These are phyloP conservation scores for Coprinellus aureogranulatus DNA, from an alignment of 768 basidiomycete genomes.

Conservation along the genomic window DNA sequence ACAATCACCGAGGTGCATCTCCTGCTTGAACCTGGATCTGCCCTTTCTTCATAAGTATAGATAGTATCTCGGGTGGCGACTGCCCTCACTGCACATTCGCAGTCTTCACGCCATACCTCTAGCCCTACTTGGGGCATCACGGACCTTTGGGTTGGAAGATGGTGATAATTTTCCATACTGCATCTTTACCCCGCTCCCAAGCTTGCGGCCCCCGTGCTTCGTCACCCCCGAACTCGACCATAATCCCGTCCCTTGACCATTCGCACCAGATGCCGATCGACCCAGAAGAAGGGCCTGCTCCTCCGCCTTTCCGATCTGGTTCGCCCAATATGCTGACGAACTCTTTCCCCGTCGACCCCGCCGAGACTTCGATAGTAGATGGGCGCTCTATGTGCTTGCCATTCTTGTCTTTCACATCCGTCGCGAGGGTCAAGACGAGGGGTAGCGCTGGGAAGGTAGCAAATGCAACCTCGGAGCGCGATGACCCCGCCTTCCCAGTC, in stretches of 20 bases:
- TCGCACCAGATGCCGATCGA: slow-evolving; percentile 94
- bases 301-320: slow-evolving; percentile 89
- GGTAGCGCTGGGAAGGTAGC: slow-evolving; percentile 57
- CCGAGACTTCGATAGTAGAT: slow-evolving; percentile 39
- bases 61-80: no score
- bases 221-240: slow-evolving; percentile 83
- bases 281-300: slow-evolving; percentile 76
- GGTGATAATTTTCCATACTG: slow-evolving; percentile 73
- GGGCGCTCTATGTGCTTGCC: slow-evolving; percentile 36
- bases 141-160: slow-evolving; percentile 40
- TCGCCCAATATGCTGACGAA: slow-evolving; percentile 78
- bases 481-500: slow-evolving; percentile 23
- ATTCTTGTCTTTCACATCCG: slow-evolving; percentile 33
- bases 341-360: slow-evolving; percentile 67
- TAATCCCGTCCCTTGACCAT: slow-evolving; percentile 78
- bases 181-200: slow-evolving; percentile 85
- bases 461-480: slow-evolving; percentile 52
- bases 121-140: not conserved
- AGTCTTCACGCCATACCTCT: not conserved
- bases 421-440: slow-evolving; percentile 41
- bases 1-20: no score
- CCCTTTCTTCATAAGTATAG: no score
- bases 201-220: slow-evolving; percentile 78
- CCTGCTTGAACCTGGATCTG: no score
- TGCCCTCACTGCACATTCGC: no score